Conservation (phyloP, 2,329 filamentous ascomycete species). For the Arthrocladium fulminans region DNA sequence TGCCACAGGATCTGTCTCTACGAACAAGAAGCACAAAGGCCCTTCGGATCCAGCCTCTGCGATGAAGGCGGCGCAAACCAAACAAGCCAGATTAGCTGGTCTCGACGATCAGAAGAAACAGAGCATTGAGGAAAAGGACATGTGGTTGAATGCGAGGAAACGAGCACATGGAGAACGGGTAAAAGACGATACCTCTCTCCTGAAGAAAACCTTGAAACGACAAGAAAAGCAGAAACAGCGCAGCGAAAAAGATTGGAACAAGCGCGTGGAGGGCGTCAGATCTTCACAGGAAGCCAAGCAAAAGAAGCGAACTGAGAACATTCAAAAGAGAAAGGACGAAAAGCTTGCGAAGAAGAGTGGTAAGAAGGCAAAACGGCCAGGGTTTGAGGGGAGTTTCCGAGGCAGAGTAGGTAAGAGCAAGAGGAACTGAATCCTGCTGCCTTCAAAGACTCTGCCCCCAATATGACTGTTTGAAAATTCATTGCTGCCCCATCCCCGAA, state of each 20-base stretch:
- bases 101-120: conserved; percentile 73
- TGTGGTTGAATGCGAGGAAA: conserved; percentile 85
- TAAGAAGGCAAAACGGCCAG: conserved; percentile 53
- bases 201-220: conserved; percentile 92
- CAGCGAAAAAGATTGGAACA: conserved; percentile 80
- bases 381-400: conserved; percentile 66
- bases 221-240: conserved; percentile 85
- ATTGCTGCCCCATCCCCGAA: too few species aligned
- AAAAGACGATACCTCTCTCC: conserved; percentile 70
- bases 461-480: background rate
- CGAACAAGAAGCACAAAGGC: conserved; percentile 56
- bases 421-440: conserved; percentile 7
- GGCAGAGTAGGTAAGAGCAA: conserved; percentile 24
- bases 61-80: conserved; percentile 75
- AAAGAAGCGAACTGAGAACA: conserved; percentile 72
- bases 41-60: conserved; percentile 78
- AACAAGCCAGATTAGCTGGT: conserved; percentile 66
- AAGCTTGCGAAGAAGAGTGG: conserved; percentile 47
- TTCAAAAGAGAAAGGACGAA: conserved; percentile 64
- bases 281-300: conserved; percentile 71
- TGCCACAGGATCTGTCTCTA: conserved; percentile 53
- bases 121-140: conserved; percentile 85
- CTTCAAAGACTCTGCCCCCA: background rate
- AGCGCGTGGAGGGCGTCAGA: conserved; percentile 61
- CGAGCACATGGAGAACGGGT: conserved; percentile 83